Evolutionary conservation across 306 rosid species (phyloP).

Genomic region (Corylus avellana): DNA sequence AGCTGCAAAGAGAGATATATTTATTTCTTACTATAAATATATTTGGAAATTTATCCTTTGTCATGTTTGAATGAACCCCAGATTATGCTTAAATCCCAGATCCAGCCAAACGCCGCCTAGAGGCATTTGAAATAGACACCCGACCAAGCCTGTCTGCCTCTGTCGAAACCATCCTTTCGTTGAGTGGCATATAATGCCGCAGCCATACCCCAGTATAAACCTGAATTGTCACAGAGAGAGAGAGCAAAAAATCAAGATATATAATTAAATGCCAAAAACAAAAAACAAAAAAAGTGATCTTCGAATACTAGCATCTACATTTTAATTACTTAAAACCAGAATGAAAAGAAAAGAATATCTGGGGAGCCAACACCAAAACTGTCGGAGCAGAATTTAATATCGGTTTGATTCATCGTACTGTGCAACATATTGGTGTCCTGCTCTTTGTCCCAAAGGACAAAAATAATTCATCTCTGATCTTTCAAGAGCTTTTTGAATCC

Average conservation of each 20-base stretch:
- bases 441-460: background rate
- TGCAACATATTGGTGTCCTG: background rate
- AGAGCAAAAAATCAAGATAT: background rate
- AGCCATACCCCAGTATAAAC: constrained; percentile 85
- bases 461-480: background rate
- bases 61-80: background rate
- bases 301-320: background rate
- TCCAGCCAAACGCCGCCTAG: constrained; percentile 76
- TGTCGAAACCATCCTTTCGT: constrained; percentile 42
- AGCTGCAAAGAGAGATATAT: background rate
- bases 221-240: constrained; percentile 42
- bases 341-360: background rate
- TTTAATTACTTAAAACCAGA: background rate
- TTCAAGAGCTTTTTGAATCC: constrained; percentile 23
- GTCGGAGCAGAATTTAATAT: background rate
- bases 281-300: background rate
- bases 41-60: constrained; percentile 9
- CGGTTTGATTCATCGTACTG: background rate
- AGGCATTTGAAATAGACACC: constrained; percentile 78
- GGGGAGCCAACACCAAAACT: background rate
- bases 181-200: constrained; percentile 59
- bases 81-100: constrained; percentile 47
- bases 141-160: constrained; percentile 67
- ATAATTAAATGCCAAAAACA: background rate
- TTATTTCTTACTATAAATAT: background rate